Evolutionary conservation across 306 rosid species (phyloP).

Genomic region (Cucumis melo): DNA sequence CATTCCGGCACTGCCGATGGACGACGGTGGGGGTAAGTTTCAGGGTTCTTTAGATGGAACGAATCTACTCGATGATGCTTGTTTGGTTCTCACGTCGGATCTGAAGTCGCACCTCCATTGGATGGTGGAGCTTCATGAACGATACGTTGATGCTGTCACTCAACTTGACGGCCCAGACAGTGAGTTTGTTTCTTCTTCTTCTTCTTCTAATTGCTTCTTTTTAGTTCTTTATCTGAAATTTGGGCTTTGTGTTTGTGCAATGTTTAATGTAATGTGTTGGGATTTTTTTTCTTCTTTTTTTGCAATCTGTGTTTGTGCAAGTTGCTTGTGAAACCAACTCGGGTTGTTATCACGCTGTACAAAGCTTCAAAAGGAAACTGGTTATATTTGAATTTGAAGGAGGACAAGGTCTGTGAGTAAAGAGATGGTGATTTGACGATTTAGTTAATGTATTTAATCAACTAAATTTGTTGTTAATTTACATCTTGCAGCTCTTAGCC

Average conservation of each 20-base stretch:
- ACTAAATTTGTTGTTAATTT: neutral
- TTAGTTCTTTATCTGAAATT: neutral
- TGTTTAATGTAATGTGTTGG: neutral
- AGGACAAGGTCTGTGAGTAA: constrained; percentile 53
- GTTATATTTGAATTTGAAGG: constrained; percentile 66
- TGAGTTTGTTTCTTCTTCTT: constrained; percentile 12
- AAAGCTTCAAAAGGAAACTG: constrained; percentile 84
- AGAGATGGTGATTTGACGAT: neutral
- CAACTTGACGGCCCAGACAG: constrained; percentile 60
- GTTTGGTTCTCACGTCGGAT: constrained; percentile 45
- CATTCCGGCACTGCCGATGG: constrained; percentile 38
- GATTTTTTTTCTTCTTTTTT: too few species aligned
- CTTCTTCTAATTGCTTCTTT: neutral
- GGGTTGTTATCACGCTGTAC: constrained; percentile 52
- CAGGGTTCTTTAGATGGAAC: constrained; percentile 44
- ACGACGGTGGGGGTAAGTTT: constrained; percentile 31
- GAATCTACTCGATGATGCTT: constrained; percentile 40
- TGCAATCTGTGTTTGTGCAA: too few species aligned
- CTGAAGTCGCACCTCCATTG: constrained; percentile 47
- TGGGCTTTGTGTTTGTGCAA: neutral
- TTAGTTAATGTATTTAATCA: neutral
- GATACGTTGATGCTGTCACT: constrained; percentile 49
- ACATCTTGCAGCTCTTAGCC: constrained; percentile 42
- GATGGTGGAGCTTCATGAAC: constrained; percentile 52
- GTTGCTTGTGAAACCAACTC: constrained; percentile 60